Base-by-base conservation (phyloP, 306 rosid genomes). In the Carpinus fangiana region DNA sequence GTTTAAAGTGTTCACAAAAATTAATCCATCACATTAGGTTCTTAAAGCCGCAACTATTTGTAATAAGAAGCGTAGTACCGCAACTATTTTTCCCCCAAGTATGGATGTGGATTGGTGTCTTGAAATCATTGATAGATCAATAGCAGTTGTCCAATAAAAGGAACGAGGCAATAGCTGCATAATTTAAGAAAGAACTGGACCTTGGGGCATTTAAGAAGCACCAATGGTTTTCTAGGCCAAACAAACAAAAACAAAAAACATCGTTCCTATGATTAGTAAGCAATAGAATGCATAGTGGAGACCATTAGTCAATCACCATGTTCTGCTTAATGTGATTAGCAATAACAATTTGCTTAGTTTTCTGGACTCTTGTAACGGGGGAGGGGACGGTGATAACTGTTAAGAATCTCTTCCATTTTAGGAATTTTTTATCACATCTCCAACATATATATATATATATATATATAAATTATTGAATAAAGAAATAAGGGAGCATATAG, bases 361-460 rank as follows among this genome's bases (percentile, higher is more conserved):
- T 7, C 43, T 9, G 45, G 70, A 64, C 10, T 66, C 28, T 17
- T 12, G 38, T 66, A 18, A 66, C 41, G n/a, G 51, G 72, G 34
- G 34, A 2, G n/a, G 51, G 72, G 38, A 41, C 12, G 47, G 5
- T 41, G 45, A 41, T 41, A 41, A 41, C 45, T 41, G 51, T 38
- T 41, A 18, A 34, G 61, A 18, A 56, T 56, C 61, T 18, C 9
- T 5, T 5, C 28, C 68, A 18, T 6, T 10, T 66, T 4, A 17
- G 20, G 72, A 9, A 66, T 66, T 66, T 51, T 66, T 66, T 41
- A 66, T 66, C 72, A 8, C 50, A 66, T 66, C 72, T 66, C 16
- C 72, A 38, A 66, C 1, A 41, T 5, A 41, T 41, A 5, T 41
- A 41, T n/a, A 41, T 41, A 41, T 41, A 41, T 9, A 18, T 10